A percentile compares a stretch with the other conserved stretches of the same genome.
Conservation (phyloP, 2,329 filamentous ascomycete genomes). For the Ophiostoma populinum region DNA sequence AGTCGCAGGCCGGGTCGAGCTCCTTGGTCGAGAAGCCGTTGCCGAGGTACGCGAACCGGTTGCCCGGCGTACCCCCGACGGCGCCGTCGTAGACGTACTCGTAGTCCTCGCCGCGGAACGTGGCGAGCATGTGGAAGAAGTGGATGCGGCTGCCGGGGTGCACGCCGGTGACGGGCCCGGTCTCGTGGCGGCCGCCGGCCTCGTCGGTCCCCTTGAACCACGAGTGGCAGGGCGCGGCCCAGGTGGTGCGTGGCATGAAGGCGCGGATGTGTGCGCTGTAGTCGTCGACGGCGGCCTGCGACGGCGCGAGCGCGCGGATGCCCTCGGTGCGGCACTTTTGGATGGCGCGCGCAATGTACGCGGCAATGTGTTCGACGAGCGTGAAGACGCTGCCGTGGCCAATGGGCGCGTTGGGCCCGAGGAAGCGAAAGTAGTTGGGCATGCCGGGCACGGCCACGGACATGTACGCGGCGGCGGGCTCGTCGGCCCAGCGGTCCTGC, state of each 20-base stretch:
- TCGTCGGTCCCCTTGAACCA: conserved; percentile 31
- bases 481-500: conserved; percentile 27
- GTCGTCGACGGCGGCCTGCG: conserved; percentile 28
- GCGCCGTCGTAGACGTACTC: conserved; percentile 27
- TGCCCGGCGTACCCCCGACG: conserved; percentile 12
- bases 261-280: conserved; percentile 29
- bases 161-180: conserved; percentile 29
- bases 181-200: conserved; percentile 16
- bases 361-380: conserved; percentile 31
- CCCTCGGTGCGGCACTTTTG: conserved; percentile 31
- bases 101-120: conserved; percentile 33
- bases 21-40: conserved; percentile 34
- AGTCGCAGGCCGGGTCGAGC: conserved; percentile 13
- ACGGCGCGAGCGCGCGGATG: conserved; percentile 29
- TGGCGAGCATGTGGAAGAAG: conserved; percentile 35
- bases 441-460: conserved; percentile 33
- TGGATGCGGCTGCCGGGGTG: conserved; percentile 34
- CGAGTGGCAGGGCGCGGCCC: conserved; percentile 27
- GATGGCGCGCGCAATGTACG: conserved; percentile 31
- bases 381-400: conserved; percentile 34
- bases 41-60: conserved; percentile 33
- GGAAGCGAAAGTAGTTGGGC: conserved; percentile 39
- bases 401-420: conserved; percentile 34
- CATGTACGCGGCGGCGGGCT: conserved; percentile 31
- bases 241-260: conserved; percentile 37